Evolutionary conservation across 83 land plant genomes (phyloP).

Genomic region (Thuja plicata): DNA sequence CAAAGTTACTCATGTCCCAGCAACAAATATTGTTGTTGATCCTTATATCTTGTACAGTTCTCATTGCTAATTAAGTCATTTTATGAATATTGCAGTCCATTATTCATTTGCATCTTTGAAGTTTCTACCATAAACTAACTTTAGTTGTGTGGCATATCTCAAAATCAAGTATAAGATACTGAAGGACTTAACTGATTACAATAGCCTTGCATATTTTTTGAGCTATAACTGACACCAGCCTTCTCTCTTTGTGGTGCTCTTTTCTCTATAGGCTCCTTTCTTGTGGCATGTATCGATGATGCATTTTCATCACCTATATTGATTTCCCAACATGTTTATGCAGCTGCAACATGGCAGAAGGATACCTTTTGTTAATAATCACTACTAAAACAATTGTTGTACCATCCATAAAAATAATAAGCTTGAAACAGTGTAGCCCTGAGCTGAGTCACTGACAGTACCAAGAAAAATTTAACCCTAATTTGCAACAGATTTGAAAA

Average conservation of each 20-base stretch:
- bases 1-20: not conserved
- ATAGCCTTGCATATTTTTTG: not conserved
- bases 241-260: not conserved
- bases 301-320: not conserved
- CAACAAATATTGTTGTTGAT: not conserved
- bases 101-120: not conserved
- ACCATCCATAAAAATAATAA: not conserved
- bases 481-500: not conserved
- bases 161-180: not conserved
- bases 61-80: not conserved
- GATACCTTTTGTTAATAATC: not conserved
- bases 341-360: not conserved
- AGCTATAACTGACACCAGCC: not conserved
- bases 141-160: not conserved
- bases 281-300: not conserved
- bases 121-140: not conserved
- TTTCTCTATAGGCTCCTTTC: not conserved
- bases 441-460: not conserved
- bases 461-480: not conserved
- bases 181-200: not conserved
- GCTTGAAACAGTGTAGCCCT: not conserved
- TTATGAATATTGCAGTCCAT: not conserved
- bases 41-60: not conserved
- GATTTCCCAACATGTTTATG: not conserved
- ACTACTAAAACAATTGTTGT: not conserved